Evolutionary conservation across 2,329 filamentous ascomycete genomes (phyloP).

Genomic region (Pestalotiopsis sp.): DNA sequence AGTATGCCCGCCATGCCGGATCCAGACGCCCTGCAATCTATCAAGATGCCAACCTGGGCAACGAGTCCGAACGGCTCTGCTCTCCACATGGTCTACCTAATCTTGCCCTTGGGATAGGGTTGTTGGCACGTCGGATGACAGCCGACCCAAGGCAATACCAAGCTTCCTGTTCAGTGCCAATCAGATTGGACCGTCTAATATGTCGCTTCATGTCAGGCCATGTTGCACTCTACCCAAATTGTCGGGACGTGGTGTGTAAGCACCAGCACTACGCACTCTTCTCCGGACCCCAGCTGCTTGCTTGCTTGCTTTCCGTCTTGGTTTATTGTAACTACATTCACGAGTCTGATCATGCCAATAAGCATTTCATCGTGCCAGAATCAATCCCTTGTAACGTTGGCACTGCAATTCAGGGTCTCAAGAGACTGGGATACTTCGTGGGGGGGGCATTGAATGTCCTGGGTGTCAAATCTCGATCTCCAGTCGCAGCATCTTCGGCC

Average conservation of each 20-base stretch:
- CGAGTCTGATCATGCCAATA: background rate
- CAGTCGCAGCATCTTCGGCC: background rate
- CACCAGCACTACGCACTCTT: background rate
- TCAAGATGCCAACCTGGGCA: background rate
- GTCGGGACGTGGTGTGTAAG: background rate
- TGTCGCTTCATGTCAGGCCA: slow-evolving; percentile 5
- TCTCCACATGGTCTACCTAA: background rate
- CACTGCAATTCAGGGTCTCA: background rate
- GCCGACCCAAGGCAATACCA: slow-evolving; percentile 3
- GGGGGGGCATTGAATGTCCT: background rate
- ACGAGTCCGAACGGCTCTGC: background rate
- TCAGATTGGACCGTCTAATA: background rate
- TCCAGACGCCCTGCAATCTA: background rate
- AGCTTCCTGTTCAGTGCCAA: background rate
- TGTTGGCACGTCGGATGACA: background rate
- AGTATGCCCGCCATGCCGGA: background rate
- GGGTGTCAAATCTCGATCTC: background rate
- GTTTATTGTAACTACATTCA: background rate
- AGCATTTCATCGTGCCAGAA: background rate
- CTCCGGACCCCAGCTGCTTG: background rate
- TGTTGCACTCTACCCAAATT: slow-evolving; percentile 3
- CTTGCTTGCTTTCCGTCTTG: background rate
- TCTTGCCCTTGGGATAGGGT: background rate
- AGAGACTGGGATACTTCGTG: background rate
- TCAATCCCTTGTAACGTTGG: background rate